Evolutionary conservation across 441 rosid genomes (phyloP), one percentile per base, ranked within the genome.

Genomic region (Capsella rubella): DNA sequence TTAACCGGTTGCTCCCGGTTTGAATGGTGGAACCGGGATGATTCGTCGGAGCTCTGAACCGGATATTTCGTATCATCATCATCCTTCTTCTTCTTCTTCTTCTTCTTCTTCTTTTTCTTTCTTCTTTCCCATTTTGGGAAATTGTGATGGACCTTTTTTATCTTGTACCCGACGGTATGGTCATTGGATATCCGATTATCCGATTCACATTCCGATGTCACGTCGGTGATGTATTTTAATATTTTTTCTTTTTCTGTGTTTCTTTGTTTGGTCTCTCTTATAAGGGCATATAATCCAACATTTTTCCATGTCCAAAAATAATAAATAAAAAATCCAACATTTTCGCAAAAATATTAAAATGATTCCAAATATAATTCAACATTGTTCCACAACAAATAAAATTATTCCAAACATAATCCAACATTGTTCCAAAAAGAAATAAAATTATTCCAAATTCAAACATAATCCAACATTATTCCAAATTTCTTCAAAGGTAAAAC

Each of bases 31-130:
- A 69, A 63, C 71, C 52, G 12, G 60, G 70, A 4, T 62, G 59
- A 25, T 69, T 69, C 18, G 66, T 76, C 15, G 66, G 79, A 69
- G 59, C 51, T 76, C 12, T 76, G 55, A 76, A 63, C 65, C 53
- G 71, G 47, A 50, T 5, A 32, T 64, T 76, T 55, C 54, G 75
- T 54, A 76, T 37, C 79, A 76, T 76, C 18, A 16, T 21, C 25
- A 21, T 21, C 37, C 8, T 34, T 34, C 37, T 34, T 34, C 37
- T 34, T 34, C 37, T 34, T 29, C 31, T 28, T 28, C 31, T 28
- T 28, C 31, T 28, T 28, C 31, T 29, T 29, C 5, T 29, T 53
- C 7, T 59, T 25, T 5, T 10, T 9, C 42, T 12, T 8, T 8
- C 4, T 8, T 50, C 51, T 66, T 71, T 28, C 18, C 54, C 2